Evolutionary conservation across 179 eudicot species (phyloP), one percentile per base, ranked within the genome.

Genomic region (Beta macrorhiza): DNA sequence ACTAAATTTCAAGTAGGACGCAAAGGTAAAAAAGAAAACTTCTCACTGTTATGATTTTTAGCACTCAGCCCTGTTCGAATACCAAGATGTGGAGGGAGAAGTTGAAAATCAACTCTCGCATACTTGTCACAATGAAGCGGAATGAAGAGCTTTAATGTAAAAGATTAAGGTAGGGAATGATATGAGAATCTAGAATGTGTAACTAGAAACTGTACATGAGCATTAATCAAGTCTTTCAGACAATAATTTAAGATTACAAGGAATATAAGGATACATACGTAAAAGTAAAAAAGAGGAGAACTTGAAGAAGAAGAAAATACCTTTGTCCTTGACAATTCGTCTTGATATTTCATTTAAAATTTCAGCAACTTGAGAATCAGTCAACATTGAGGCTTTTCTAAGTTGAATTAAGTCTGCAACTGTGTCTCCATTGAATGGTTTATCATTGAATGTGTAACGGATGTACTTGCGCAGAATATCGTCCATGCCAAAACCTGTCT

Each of bases 381-480:
- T 87, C 84, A 95, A 77, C 79, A 67, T 47, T 51, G 98, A 88
- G 47, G 92, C 89, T 91, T 93, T 90, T 77, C 97, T 86, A 2
- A 95, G 92, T 65, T 91, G 90, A 83, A 93, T 93, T 79, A 95
- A 82, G 81, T 92, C 89, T 44, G 87, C 88, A 85, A 93, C 92
- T 69, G 87, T 64, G 59, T 91, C 90, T 45, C 90, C 90, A 79
- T 89, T 90, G 82, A 95, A 95, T 76, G 97, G 97, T 83, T 95
- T 93, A 85, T 95, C 99, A 82, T 93, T 95, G 85, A 95, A 82
- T 49, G 87, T 86, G 84, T 91, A 93, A 22, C 99, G 93, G 67
- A 93, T 89, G 80, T 95, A 95, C 81, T 95, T 95, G 29, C 99
- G 92, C 77, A 95, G 83, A 82, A 95, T 85, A 65, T 93, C 98